phyloP scores from a whole-genome alignment of 169 alveolate genomes.

The Fabrea salina region DNA sequence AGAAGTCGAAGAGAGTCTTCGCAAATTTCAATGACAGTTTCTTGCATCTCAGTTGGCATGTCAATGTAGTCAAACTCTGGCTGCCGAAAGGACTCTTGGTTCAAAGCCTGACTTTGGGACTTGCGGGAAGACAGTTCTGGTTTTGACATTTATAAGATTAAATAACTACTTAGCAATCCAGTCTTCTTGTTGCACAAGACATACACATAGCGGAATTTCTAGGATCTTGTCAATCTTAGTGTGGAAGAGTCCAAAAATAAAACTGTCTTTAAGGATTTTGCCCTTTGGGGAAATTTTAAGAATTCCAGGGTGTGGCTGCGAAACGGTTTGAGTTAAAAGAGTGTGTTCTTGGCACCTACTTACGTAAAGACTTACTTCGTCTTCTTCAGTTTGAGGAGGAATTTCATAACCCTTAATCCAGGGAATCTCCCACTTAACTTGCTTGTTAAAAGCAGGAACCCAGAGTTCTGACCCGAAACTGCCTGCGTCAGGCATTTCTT shows the following conservation, averaged over 20 bases:
- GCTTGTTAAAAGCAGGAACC: conserved; percentile 4
- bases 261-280: not conserved
- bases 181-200: not conserved
- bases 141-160: not conserved
- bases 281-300: not conserved
- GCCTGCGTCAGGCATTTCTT: not conserved
- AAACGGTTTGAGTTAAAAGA: too few species aligned
- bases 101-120: too few species aligned
- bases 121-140: too few species aligned
- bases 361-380: too few species aligned
- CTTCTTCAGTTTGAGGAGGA: conserved; percentile 27
- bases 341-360: too few species aligned
- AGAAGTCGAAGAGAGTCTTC: not conserved
- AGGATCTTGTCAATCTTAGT: conserved; percentile 1
- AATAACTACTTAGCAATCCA: not conserved
- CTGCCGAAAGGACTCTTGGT: not conserved
- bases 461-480: too few species aligned
- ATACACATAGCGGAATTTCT: conserved; percentile 19
- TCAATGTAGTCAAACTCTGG: conserved; percentile 20
- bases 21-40: not conserved
- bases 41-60: conserved; percentile 19
- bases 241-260: conserved; percentile 6
- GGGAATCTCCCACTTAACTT: not conserved
- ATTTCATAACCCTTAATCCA: conserved; percentile 28
- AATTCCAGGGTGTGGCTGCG: too few species aligned